A percentile compares a stretch with the other conserved stretches of the same genome.
These are phyloP conservation scores for Hypericum androsaemum DNA, from an alignment of 345 rosid species.

Conservation along the genomic window DNA sequence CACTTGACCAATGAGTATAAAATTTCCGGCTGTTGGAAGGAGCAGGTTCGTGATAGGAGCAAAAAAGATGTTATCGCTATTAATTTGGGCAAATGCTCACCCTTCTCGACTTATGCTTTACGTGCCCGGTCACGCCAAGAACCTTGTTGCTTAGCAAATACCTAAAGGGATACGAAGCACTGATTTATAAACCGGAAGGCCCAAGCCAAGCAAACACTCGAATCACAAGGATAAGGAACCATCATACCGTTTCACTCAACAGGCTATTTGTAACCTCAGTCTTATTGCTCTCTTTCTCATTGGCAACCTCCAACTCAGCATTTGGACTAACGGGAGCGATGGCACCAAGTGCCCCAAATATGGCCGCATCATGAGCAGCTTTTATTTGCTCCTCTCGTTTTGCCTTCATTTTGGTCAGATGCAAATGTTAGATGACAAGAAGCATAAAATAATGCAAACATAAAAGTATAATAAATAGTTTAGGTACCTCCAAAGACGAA, in stretches of 20 bases:
- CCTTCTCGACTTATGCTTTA: constrained; percentile 28
- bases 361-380: constrained; percentile 84
- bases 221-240: no score
- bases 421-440: not conserved
- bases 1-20: no score
- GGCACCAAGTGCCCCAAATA: constrained; percentile 62
- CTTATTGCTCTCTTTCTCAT: constrained; percentile 29
- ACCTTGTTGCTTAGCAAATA: constrained; percentile 81
- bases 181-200: no score
- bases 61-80: not conserved
- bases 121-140: constrained; percentile 97
- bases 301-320: constrained; percentile 26
- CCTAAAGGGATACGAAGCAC: constrained; percentile 32
- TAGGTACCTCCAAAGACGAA: constrained; percentile 63
- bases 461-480: not conserved
- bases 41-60: no score
- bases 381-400: constrained; percentile 61
- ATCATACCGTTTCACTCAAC: constrained; percentile 63
- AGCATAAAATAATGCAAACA: not conserved
- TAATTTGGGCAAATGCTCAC: not conserved
- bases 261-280: constrained; percentile 32
- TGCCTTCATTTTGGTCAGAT: constrained; percentile 31
- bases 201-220: no score
- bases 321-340: constrained; percentile 19
- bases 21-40: no score